These are phyloP conservation scores for Phytopythium montanum DNA, from an alignment of 352 stramenopile species.

Conservation along the genomic window DNA sequence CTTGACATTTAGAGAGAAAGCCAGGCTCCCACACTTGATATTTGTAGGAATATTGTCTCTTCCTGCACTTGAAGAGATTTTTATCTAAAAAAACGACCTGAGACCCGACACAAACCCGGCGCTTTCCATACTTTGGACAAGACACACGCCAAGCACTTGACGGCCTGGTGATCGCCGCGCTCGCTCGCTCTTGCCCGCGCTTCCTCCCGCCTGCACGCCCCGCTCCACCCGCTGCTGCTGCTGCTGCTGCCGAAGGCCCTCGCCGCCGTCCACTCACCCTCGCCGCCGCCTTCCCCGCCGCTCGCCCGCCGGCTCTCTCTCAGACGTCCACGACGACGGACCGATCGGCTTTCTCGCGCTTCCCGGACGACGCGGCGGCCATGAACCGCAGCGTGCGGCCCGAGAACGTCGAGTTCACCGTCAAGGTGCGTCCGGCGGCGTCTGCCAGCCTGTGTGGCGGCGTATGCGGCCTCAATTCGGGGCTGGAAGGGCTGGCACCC, in stretches of 20 bases:
- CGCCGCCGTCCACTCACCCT: not conserved
- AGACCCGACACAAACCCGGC: not conserved
- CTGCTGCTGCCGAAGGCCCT: not conserved
- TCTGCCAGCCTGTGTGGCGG: too few relatives aligned
- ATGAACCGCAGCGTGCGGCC: conserved; percentile 82
- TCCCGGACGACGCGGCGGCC: not conserved
- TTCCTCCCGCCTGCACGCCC: not conserved
- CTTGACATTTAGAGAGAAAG: not conserved
- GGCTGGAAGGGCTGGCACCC: too few relatives aligned
- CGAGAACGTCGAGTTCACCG: conserved; percentile 96
- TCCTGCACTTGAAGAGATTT: not conserved
- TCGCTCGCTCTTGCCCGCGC: not conserved
- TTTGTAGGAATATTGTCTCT: not conserved
- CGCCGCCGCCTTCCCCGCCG: not conserved
- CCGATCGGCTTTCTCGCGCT: not conserved
- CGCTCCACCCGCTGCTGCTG: too few relatives aligned
- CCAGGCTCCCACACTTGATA: not conserved
- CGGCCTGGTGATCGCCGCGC: not conserved
- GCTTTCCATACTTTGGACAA: not conserved
- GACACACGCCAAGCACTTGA: not conserved
- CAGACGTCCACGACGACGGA: conserved; percentile 4
- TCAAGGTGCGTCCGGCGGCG: conserved; percentile 85
- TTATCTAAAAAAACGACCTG: not conserved
- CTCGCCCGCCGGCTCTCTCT: not conserved
- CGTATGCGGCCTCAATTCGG: too few relatives aligned